Percentiles rank a stretch among this genome's conserved stretches.
Evolutionary conservation across 2,329 filamentous ascomycete species (phyloP).

Genomic region (Ceratocystis lukuohia): DNA sequence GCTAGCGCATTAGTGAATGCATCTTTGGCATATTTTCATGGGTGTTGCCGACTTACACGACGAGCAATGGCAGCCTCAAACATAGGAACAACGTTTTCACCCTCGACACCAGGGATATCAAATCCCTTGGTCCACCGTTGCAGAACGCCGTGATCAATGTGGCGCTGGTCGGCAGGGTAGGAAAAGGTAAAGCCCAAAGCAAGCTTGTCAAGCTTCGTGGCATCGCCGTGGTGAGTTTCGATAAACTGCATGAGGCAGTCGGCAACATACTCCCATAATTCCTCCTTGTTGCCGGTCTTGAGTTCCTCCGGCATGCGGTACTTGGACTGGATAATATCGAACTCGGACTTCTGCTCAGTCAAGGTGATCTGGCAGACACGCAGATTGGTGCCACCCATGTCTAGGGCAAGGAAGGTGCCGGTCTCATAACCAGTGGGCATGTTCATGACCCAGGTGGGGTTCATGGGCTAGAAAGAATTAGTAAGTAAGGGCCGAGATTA

Average conservation of each 20-base stretch:
- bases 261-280: constrained; percentile 90
- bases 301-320: constrained; percentile 90
- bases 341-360: constrained; percentile 75
- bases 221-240: constrained; percentile 64
- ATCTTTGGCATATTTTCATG: constrained; percentile 7
- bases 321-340: constrained; percentile 91
- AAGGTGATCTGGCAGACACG: constrained; percentile 88
- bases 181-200: constrained; percentile 93
- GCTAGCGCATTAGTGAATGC: constrained; percentile 21
- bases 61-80: constrained; percentile 65
- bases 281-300: constrained; percentile 69
- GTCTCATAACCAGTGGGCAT: constrained; percentile 78
- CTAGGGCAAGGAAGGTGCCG: constrained; percentile 76
- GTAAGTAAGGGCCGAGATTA: not conserved
- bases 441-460: constrained; percentile 89
- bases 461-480: constrained; percentile 65
- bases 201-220: constrained; percentile 47
- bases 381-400: constrained; percentile 93
- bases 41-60: constrained; percentile 26
- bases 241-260: constrained; percentile 87
- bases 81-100: constrained; percentile 77
- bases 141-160: constrained; percentile 81
- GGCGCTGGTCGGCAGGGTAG: constrained; percentile 84
- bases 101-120: constrained; percentile 84
- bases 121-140: constrained; percentile 98